These are phyloP conservation scores for Cladorrhinum sp. DNA, from an alignment of 2,329 filamentous ascomycete genomes.

Conservation along the genomic window DNA sequence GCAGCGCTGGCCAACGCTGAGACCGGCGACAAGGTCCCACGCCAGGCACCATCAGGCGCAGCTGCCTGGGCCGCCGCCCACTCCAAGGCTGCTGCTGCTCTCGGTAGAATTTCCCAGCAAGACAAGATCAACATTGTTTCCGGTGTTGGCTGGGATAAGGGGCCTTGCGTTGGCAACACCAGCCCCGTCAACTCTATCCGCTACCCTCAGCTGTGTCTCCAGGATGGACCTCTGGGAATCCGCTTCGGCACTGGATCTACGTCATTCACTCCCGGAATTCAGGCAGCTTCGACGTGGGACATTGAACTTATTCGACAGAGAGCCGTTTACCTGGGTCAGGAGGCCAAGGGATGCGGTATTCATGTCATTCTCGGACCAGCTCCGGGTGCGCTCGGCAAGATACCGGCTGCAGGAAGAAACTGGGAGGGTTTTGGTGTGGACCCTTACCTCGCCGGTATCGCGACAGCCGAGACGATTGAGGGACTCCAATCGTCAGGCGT, in stretches of 20 bases:
- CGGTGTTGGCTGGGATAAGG: conserved; percentile 72
- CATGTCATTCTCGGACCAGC: conserved; percentile 74
- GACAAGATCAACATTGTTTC: conserved; percentile 81
- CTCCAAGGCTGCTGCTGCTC: conserved; percentile 62
- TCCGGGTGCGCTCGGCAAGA: conserved; percentile 71
- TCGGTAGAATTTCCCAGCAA: conserved; percentile 65
- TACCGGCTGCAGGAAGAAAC: conserved; percentile 70
- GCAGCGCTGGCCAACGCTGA: conserved; percentile 20
- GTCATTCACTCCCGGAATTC: conserved; percentile 77
- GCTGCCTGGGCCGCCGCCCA: conserved; percentile 65
- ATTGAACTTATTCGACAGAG: conserved; percentile 68
- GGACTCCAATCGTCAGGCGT: conserved; percentile 53
- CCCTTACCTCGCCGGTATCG: conserved; percentile 67
- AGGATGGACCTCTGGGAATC: conserved; percentile 76
- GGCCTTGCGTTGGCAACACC: conserved; percentile 64
- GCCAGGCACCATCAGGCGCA: conserved; percentile 17
- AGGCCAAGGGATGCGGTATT: conserved; percentile 67
- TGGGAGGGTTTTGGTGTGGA: conserved; percentile 84
- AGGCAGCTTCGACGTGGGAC: conserved; percentile 78
- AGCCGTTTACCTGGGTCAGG: conserved; percentile 65
- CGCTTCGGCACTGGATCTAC: conserved; percentile 68
- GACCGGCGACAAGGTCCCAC: conserved; percentile 13
- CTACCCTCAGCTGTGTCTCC: conserved; percentile 73
- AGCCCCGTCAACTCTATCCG: conserved; percentile 52
- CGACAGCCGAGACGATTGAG: conserved; percentile 58